Conservation (phyloP, 2,329 filamentous ascomycete species). For the Hysterium pulicare region DNA sequence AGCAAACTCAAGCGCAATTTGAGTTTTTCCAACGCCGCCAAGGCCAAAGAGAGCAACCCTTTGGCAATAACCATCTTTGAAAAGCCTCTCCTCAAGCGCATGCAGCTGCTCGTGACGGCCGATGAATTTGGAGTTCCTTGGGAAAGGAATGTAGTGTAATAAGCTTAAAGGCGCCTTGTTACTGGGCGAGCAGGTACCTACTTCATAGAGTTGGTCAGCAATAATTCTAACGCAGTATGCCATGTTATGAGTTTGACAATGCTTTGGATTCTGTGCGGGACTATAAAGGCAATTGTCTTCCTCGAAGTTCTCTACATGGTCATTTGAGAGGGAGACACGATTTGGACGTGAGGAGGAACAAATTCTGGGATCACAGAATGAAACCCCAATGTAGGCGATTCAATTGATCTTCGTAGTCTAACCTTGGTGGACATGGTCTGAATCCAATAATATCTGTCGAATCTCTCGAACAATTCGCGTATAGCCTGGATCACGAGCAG, state of each 20-base stretch:
- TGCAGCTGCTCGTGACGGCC: slow-evolving; percentile 15
- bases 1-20: slow-evolving; percentile 17
- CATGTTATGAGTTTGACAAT: neutral
- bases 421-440: neutral
- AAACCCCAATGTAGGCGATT: too few species aligned
- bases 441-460: neutral
- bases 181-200: neutral
- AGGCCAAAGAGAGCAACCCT: slow-evolving; percentile 18
- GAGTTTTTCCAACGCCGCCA: slow-evolving; percentile 22
- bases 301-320: too few species aligned
- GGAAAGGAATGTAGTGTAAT: slow-evolving; percentile 9
- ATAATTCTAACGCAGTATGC: neutral
- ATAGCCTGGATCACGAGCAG: neutral
- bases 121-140: slow-evolving; percentile 13
- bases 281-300: too few species aligned
- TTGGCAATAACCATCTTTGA: slow-evolving; percentile 10
- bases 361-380: too few species aligned
- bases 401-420: too few species aligned
- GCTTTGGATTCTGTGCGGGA: too few species aligned
- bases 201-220: neutral
- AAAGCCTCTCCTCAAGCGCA: slow-evolving; percentile 10
- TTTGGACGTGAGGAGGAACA: too few species aligned
- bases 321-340: too few species aligned
- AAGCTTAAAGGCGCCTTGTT: neutral
- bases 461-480: neutral